Percentiles rank a stretch among this genome's conserved stretches.
These are phyloP conservation scores for Coelastrella sp. DNA, from an alignment of 139 green algal species.

Conservation along the genomic window DNA sequence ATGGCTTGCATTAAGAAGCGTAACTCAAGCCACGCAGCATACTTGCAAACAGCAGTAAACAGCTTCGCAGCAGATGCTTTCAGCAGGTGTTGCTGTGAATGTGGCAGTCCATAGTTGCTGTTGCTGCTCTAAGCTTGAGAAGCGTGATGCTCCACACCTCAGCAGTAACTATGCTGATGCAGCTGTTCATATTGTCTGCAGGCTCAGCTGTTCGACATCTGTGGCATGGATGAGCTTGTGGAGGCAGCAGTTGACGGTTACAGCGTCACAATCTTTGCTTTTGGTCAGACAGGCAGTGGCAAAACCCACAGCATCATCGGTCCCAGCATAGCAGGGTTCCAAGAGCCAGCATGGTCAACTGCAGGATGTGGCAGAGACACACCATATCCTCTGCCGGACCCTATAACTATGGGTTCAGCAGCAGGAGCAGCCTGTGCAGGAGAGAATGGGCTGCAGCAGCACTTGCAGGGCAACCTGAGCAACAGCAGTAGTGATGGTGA, in stretches of 20 bases:
- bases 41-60: no score
- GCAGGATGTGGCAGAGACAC: background rate
- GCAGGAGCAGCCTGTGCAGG: background rate
- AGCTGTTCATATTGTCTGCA: slow-evolving; percentile 16
- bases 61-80: background rate
- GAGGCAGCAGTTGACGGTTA: slow-evolving; percentile 75
- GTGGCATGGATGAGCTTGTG: slow-evolving; percentile 59
- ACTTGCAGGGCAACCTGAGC: background rate
- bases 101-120: no score
- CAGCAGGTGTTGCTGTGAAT: no score
- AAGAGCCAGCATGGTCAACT: background rate
- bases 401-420: background rate
- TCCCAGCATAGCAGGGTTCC: slow-evolving; percentile 23
- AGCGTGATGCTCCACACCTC: no score
- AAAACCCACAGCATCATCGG: slow-evolving; percentile 82
- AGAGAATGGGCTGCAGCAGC: background rate
- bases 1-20: no score
- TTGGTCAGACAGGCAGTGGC: slow-evolving; percentile 80
- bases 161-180: no score
- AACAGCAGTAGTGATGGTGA: slow-evolving; percentile 17
- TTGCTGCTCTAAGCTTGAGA: no score
- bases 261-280: slow-evolving; percentile 77
- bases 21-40: no score
- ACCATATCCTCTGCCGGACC: background rate
- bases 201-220: slow-evolving; percentile 64